Evolutionary conservation across 2,329 filamentous ascomycete genomes (phyloP), one percentile per base, ranked within the genome.

Genomic region (Ascochyta rabiei): DNA sequence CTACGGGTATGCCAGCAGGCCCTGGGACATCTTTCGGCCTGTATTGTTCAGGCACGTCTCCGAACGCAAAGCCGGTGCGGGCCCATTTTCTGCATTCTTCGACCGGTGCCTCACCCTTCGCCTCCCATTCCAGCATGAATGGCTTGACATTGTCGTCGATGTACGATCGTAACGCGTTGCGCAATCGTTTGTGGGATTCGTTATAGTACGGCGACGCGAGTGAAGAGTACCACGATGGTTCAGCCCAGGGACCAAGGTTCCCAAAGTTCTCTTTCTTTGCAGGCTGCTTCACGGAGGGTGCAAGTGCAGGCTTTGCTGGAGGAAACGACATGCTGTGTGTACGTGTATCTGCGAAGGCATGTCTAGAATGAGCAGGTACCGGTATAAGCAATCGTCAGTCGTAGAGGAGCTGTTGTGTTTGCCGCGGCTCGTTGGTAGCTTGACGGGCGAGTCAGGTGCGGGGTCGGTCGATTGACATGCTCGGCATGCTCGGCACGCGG

Each of bases 121-220:
- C 77, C 59, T 89, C 87, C 86, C 87, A 89, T 34, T 88, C 84
- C 28, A 86, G 79, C 4, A 82, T 82, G 59, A 82, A 77, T 0
- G 85, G 86, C 2, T 82, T 74, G 39, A 89, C 77, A 33, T 86
- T 74, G 2, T 79, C 77, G 53, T 89, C 81, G 42, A 89, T 76
- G 57, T 88, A 89, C 21, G 78, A 66, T 34, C 87, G 82, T 0
- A 88, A 75, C 4, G 76, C 78, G 33, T 82, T 77, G 46, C 85
- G 84, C 1, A 89, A 77, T n/a, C 72, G 75, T 28, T 81, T 80
- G 67, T 89, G 87, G 2, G 82, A 82, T 13, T 81, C 78, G 24
- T 81, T 86, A 77, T 89, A 89, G 74, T 88, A 88, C 0, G 86
- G 84, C 43, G 81, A 82, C 8, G 77, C 75, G 52, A 84, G 78